Percentiles rank a stretch among this genome's conserved stretches.
These are phyloP conservation scores for Fusarium sp. DNA, from an alignment of 2,329 filamentous ascomycete genomes.

Conservation along the genomic window DNA sequence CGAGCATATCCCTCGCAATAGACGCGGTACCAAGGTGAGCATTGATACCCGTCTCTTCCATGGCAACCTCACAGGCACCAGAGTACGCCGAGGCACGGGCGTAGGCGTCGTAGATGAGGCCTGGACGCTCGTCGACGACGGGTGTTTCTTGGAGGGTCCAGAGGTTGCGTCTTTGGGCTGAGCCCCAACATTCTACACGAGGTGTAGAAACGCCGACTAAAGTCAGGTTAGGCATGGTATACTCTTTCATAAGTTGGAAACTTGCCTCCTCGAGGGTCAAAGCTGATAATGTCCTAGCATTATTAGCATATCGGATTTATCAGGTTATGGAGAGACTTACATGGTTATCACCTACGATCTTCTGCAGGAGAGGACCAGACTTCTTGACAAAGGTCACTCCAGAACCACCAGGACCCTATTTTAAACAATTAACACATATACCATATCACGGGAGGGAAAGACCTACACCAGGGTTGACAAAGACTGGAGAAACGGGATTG, in stretches of 20 bases:
- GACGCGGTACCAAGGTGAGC: constrained; percentile 58
- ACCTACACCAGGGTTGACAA: constrained; percentile 52
- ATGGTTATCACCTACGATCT: constrained; percentile 60
- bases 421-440: neutral
- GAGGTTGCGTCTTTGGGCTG: constrained; percentile 54
- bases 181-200: constrained; percentile 64
- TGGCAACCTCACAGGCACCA: constrained; percentile 56
- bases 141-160: constrained; percentile 60
- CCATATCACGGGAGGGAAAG: too few species aligned
- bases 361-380: constrained; percentile 52
- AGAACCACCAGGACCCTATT: constrained; percentile 62
- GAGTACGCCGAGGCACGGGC: constrained; percentile 57
- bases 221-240: neutral
- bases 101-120: constrained; percentile 59
- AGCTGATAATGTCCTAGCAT: constrained; percentile 60
- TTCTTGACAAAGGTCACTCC: constrained; percentile 53
- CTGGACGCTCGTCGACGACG: constrained; percentile 60
- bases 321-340: constrained; percentile 44
- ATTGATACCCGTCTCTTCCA: constrained; percentile 53
- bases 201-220: constrained; percentile 62
- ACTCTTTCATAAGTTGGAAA: neutral
- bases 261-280: constrained; percentile 62
- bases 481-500: constrained; percentile 47
- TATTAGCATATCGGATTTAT: neutral
- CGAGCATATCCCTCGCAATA: constrained; percentile 62